Evolutionary conservation across 176 grass and related monocot species (phyloP).

Genomic region (Elymus sibiricus): DNA sequence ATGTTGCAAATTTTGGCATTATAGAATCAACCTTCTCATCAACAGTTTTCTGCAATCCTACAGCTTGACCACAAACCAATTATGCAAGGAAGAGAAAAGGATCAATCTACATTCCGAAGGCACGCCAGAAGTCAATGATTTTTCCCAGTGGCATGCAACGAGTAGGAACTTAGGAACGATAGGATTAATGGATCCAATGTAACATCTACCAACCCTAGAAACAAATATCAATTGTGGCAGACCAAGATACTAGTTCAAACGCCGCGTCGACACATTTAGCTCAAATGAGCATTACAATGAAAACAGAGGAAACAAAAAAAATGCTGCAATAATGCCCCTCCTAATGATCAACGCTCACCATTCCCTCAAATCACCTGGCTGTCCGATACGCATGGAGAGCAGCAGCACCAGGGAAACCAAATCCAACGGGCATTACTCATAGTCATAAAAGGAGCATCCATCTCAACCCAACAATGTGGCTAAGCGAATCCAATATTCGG

Average conservation of each 20-base stretch:
- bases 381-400: background rate
- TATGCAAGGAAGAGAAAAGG: background rate
- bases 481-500: background rate
- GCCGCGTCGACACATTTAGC: background rate
- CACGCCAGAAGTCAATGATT: background rate
- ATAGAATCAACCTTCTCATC: background rate
- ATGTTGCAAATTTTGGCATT: background rate
- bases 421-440: background rate
- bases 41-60: background rate
- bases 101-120: background rate
- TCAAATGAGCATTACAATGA: background rate
- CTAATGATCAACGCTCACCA: background rate
- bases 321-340: background rate
- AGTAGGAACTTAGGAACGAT: background rate
- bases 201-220: background rate
- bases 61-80: background rate
- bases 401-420: background rate
- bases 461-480: background rate
- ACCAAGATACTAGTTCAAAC: background rate
- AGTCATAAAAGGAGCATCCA: background rate
- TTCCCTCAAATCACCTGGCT: background rate
- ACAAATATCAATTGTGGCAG: background rate
- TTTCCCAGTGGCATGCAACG: background rate
- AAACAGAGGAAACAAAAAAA: background rate
- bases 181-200: background rate